Conservation (phyloP, 495 filamentous ascomycete species). For the Podospora comata region DNA sequence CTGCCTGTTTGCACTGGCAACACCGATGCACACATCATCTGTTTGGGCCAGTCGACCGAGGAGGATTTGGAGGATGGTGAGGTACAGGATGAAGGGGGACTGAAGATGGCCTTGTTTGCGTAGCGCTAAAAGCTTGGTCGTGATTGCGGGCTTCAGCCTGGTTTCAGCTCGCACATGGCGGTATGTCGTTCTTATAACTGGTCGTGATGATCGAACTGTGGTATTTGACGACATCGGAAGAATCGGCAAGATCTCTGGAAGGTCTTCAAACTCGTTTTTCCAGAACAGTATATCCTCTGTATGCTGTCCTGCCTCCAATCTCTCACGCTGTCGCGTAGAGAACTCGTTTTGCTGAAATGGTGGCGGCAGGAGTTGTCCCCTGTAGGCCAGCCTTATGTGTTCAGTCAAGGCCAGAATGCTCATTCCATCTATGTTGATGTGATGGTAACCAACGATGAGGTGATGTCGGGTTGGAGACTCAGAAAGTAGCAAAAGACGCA, state of each 20-base stretch:
- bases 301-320: conserved; percentile 8
- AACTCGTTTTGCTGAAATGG: conserved; percentile 9
- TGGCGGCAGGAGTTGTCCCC: conserved; percentile 18
- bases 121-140: conserved; percentile 11
- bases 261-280: conserved; percentile 29
- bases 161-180: conserved; percentile 8
- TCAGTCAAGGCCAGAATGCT: conserved; percentile 38
- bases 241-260: conserved; percentile 37
- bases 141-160: not conserved
- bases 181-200: conserved; percentile 13
- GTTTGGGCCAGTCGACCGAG: conserved; percentile 21
- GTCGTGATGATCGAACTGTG: conserved; percentile 12
- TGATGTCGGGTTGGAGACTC: conserved; percentile 12
- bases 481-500: conserved; percentile 21
- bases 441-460: conserved; percentile 33
- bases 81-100: conserved; percentile 25
- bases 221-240: conserved; percentile 24
- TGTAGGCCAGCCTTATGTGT: conserved; percentile 42
- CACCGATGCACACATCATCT: conserved; percentile 43
- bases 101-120: conserved; percentile 12
- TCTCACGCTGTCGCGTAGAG: not conserved
- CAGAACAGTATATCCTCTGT: conserved; percentile 33
- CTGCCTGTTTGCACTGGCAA: conserved; percentile 39
- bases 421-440: conserved; percentile 51
- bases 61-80: conserved; percentile 26